Base-by-base conservation (phyloP, 202 grass and related monocot species). In the Thinopyrum obtusiflorum region DNA sequence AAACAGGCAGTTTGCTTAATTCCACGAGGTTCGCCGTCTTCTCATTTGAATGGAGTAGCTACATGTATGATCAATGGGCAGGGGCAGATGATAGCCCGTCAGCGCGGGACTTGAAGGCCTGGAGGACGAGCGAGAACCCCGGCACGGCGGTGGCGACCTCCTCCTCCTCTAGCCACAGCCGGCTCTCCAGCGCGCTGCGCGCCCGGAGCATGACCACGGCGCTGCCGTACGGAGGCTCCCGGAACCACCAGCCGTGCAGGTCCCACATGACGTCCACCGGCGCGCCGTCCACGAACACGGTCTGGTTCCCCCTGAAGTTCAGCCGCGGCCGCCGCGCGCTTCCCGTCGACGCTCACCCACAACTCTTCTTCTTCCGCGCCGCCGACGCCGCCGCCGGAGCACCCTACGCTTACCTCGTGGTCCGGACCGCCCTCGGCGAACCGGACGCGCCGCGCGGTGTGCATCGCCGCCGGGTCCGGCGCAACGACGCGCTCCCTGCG, bases 221-320 rank as follows among this genome's bases (percentile, higher is more conserved):
- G 61, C 59, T 86, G 1, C 95, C 95, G 0, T 9, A 25, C 24
- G 91, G 79, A 31, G 82, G 66, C 37, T 90, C 76, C 57, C 81
- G 80, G 83, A 91, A 95, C 86, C 86, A 92, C 96, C 96, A 94
- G 18, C 80, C 89, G 55, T 93, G 89, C 5, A 98, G 87, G 84
- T 95, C 93, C 96, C 96, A 98, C 88, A 98, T 92, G 28, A 94
- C 74, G 83, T 95, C 96, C 3, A 95, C 89, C 47, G 96, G 96
- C 7, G 84, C 81, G 42, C 96, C 96, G 25, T 98, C 91, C 36
- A 98, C 84, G 87, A 98, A 98, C 39, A 98, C 88, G 3, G 93
- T 98, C 91, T 98, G 93, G 87, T 98, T 98, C 3, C 96, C 96
- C 21, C 95, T 17, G 62, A 97, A 97, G 72, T 97, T 97, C 80